These are phyloP conservation scores for Penicillium samsonianum DNA, from an alignment of 495 filamentous ascomycete species.

Conservation along the genomic window DNA sequence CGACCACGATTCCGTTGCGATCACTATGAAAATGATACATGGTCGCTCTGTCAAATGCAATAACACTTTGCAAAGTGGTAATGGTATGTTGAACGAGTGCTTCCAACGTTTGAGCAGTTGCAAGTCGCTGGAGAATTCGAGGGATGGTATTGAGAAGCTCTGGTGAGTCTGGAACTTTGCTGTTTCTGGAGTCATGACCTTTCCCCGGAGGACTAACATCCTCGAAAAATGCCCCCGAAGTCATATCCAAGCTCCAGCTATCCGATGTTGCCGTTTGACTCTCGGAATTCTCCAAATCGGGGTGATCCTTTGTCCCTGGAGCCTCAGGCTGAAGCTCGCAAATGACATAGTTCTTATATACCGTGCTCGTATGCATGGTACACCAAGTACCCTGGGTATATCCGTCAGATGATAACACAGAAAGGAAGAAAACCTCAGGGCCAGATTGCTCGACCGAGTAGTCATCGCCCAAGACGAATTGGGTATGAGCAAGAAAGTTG, in stretches of 20 bases:
- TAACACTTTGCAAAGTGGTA: slow-evolving; percentile 65
- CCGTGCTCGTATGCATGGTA: slow-evolving; percentile 71
- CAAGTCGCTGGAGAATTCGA: slow-evolving; percentile 78
- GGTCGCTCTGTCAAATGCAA: slow-evolving; percentile 83
- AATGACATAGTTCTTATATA: slow-evolving; percentile 63
- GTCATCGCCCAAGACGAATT: slow-evolving; percentile 70
- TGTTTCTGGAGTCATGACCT: slow-evolving; percentile 48
- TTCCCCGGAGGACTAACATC: background rate
- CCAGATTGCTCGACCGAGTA: slow-evolving; percentile 64
- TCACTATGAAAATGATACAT: slow-evolving; percentile 81
- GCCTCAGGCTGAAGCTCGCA: slow-evolving; percentile 84
- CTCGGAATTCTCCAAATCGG: slow-evolving; percentile 49
- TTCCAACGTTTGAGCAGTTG: slow-evolving; percentile 66
- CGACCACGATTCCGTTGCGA: slow-evolving; percentile 79
- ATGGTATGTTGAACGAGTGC: slow-evolving; percentile 18
- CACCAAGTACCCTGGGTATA: slow-evolving; percentile 73
- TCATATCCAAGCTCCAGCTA: background rate
- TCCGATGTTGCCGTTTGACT: background rate
- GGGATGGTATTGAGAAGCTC: slow-evolving; percentile 85
- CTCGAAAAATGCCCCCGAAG: background rate
- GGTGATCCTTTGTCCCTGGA: slow-evolving; percentile 38
- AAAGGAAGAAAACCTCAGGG: slow-evolving; percentile 79
- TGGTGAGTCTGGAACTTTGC: slow-evolving; percentile 55
- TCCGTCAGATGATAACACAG: slow-evolving; percentile 52
- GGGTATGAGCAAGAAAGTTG: slow-evolving; percentile 72